Conservation (phyloP, 148 eudicot species). For the Vaccinium darrowii region DNA sequence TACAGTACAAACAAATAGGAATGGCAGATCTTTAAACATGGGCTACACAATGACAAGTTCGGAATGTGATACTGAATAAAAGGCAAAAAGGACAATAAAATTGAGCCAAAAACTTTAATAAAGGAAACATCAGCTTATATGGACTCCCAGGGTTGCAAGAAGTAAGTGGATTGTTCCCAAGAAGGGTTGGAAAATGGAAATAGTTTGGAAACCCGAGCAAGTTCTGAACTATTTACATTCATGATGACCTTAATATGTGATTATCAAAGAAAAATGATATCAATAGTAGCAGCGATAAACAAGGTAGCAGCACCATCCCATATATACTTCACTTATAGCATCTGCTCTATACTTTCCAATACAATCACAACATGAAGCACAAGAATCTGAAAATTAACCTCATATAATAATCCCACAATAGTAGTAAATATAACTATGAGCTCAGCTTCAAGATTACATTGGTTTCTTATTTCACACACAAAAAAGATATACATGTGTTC, state of each 20-base stretch:
- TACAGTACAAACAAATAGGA: not conserved
- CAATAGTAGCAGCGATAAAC: not conserved
- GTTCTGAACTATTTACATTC: not conserved
- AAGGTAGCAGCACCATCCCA: constrained; percentile 1
- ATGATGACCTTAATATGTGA: not conserved
- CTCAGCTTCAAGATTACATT: not conserved
- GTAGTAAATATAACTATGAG: not conserved
- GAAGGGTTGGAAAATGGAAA: not conserved
- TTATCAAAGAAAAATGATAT: too few relatives aligned
- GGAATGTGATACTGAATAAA: not conserved
- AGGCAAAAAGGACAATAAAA: not conserved
- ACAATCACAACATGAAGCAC: not conserved
- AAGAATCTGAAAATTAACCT: not conserved
- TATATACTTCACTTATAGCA: not conserved
- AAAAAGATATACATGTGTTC: not conserved
- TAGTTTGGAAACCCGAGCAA: not conserved
- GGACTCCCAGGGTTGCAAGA: not conserved
- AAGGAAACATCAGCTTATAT: not conserved
- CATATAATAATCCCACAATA: not conserved
- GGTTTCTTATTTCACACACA: not conserved
- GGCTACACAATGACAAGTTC: not conserved
- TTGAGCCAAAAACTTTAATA: too few relatives aligned
- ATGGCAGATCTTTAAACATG: not conserved
- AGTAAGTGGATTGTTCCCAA: not conserved
- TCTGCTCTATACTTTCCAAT: not conserved